A percentile compares a stretch with the other conserved stretches of the same genome.
phyloP scores from a whole-genome alignment of 176 grass and related monocot species.

The Zizania latifolia region DNA sequence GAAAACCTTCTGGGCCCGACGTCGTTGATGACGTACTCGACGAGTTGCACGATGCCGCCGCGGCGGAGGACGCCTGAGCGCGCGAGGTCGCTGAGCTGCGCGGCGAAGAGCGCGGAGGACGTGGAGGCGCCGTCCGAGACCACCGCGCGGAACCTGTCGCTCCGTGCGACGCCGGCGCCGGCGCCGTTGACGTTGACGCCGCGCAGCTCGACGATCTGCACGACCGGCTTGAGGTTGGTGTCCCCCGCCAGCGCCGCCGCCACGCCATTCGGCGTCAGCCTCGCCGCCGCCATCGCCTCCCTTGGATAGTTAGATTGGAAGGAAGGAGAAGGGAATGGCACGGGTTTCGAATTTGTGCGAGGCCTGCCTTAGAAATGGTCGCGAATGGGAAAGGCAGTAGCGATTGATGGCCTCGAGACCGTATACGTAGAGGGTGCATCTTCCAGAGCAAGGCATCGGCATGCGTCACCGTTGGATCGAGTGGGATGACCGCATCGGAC shows the following conservation, averaged over 20 bases:
- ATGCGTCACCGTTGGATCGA: slow-evolving; percentile 9
- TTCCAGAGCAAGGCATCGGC: slow-evolving; percentile 1
- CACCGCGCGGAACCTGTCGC: slow-evolving; percentile 51
- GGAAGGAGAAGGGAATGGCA: background rate
- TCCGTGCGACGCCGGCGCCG: slow-evolving; percentile 9
- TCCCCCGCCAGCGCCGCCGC: slow-evolving; percentile 39
- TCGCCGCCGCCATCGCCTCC: slow-evolving; percentile 15
- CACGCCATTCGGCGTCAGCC: slow-evolving; percentile 65
- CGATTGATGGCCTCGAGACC: background rate
- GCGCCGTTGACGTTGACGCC: slow-evolving; percentile 32
- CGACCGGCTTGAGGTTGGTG: slow-evolving; percentile 52
- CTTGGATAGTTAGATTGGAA: background rate
- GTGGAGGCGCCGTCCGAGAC: slow-evolving; percentile 54
- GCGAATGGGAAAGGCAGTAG: slow-evolving; percentile 9
- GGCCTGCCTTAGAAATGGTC: background rate
- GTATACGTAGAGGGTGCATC: background rate
- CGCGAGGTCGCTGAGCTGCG: slow-evolving; percentile 55
- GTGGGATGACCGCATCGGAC: background rate
- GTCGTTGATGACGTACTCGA: slow-evolving; percentile 55
- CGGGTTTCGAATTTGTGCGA: background rate
- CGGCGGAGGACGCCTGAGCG: slow-evolving; percentile 41
- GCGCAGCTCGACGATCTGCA: slow-evolving; percentile 64
- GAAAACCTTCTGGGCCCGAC: slow-evolving; percentile 50
- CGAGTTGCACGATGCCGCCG: slow-evolving; percentile 61
- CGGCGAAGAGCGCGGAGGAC: slow-evolving; percentile 42